A percentile compares a stretch with the other conserved stretches of the same genome.
Conservation (phyloP, 225 moss, liverwort and hornwort genomes). For the Sphagnum tenellum region DNA sequence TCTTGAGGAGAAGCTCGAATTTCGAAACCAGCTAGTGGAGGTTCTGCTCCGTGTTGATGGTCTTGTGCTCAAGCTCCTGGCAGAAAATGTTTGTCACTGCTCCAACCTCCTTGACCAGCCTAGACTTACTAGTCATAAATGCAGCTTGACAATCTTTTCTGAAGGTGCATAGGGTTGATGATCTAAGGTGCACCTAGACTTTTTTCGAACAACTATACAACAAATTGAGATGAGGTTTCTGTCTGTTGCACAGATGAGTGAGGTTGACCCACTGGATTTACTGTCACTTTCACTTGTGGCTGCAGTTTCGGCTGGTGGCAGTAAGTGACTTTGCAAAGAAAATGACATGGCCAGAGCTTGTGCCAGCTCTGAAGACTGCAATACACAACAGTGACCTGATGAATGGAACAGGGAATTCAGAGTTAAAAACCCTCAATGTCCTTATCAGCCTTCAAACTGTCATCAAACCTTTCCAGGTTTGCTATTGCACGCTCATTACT, state of each 20-base stretch:
- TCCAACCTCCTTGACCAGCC: too few species aligned
- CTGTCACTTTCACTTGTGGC: constrained; percentile 2
- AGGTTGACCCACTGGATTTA: too few species aligned
- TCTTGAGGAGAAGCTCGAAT: constrained; percentile 60
- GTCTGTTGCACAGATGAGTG: too few species aligned
- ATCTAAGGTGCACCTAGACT: too few species aligned
- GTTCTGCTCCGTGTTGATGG: constrained; percentile 73
- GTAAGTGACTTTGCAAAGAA: constrained; percentile 61
- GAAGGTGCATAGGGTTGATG: too few species aligned
- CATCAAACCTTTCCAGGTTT: constrained; percentile 74
- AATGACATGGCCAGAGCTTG: constrained; percentile 70
- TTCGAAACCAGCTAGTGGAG: constrained; percentile 80
- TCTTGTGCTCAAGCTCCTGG: constrained; percentile 72
- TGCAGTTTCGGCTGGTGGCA: constrained; percentile 72
- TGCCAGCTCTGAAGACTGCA: constrained; percentile 63
- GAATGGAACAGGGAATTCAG: constrained; percentile 32
- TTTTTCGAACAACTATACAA: too few species aligned
- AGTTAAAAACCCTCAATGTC: constrained; percentile 62
- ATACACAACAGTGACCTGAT: constrained; percentile 48
- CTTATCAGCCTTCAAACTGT: constrained; percentile 68
- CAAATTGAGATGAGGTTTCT: too few species aligned
- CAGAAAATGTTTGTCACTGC: constrained; percentile 63
- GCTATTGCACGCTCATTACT: not conserved
- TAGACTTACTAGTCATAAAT: too few species aligned
- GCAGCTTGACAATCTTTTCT: too few species aligned